Base-by-base conservation (phyloP, 2,329 filamentous ascomycete genomes). In the Pseudonectria buxi region DNA sequence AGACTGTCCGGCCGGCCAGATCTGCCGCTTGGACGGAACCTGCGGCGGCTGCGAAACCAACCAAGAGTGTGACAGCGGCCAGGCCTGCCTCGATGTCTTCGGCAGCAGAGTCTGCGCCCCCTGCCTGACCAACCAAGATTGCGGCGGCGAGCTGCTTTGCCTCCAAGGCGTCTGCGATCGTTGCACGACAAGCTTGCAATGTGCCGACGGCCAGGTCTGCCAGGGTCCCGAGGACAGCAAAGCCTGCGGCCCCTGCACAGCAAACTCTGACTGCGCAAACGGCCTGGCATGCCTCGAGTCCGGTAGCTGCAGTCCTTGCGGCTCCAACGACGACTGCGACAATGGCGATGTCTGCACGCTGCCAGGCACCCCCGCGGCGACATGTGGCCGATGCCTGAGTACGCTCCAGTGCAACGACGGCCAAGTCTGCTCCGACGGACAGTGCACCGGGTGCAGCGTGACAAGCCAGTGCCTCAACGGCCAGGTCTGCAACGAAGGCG, bases 51-150 rank as follows among this genome's bases (percentile, higher is more conserved):
- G 40, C 13, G 35, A 33, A 4, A 26, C 36, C 24, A 38, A 30
- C 24, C 26, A 34, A 2, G 29, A 40, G 18, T 45, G 43, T 16
- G 37, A 32, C 28, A 15, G 14, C 33, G 43, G 43, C 18, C 28
- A 38, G 33, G 35, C 40, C 6, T 45, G 43, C 32, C 34, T 30
- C 7, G 24, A n/a, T n/a, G n/a, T 33, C 7, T 38, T 35, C 14
- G 16, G 29, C 27, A 33, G 28, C 18, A 28, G 32, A 9, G n/a
- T 32, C 10, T 41, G 39, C 32, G 13, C 11, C 5, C 7, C 30
- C 9, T 41, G 39, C 7, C 28, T 22, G 1, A 11, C 14, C 6
- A 39, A 13, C 10, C 7, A 22, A 2, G 15, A 41, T 2, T 41
- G 39, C 10, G 24, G 22, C 4, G 9, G 16, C 6, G 39, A 36